Evolutionary conservation across 345 rosid species (phyloP).

Genomic region (Bruguiera sexangula): DNA sequence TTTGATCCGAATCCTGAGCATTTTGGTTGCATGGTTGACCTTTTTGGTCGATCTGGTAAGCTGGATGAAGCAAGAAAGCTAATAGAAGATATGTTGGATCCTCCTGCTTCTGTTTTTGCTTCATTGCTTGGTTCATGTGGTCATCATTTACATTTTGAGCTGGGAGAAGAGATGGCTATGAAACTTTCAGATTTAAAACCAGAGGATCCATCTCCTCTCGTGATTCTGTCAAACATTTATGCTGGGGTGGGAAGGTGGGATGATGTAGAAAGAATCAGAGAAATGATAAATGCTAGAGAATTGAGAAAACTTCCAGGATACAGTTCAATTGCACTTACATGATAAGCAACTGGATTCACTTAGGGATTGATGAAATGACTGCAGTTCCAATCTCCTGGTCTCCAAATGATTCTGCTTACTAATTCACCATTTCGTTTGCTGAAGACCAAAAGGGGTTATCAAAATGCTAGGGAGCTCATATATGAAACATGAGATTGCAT

Average conservation of each 20-base stretch:
- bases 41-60: conserved; percentile 51
- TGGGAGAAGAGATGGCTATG: conserved; percentile 51
- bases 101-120: conserved; percentile 45
- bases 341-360: neutral
- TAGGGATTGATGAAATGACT: neutral
- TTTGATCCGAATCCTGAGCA: conserved; percentile 46
- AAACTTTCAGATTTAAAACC: conserved; percentile 52
- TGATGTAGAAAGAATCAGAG: conserved; percentile 52
- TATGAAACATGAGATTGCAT: conserved; percentile 81
- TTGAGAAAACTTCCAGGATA: conserved; percentile 45
- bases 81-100: conserved; percentile 38
- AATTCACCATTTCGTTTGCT: conserved; percentile 49
- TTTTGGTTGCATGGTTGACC: conserved; percentile 57
- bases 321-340: conserved; percentile 40
- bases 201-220: conserved; percentile 48
- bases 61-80: conserved; percentile 52
- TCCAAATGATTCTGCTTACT: conserved; percentile 20
- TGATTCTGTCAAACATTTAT: conserved; percentile 56
- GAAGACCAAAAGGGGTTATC: conserved; percentile 58
- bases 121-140: conserved; percentile 62
- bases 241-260: conserved; percentile 54
- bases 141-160: conserved; percentile 39
- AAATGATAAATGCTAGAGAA: conserved; percentile 39
- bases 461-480: conserved; percentile 63
- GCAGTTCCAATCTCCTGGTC: neutral